Evolutionary conservation across 1,139 yeast species (phyloP).

Genomic region (Lodderomyces orthopsilosis): DNA sequence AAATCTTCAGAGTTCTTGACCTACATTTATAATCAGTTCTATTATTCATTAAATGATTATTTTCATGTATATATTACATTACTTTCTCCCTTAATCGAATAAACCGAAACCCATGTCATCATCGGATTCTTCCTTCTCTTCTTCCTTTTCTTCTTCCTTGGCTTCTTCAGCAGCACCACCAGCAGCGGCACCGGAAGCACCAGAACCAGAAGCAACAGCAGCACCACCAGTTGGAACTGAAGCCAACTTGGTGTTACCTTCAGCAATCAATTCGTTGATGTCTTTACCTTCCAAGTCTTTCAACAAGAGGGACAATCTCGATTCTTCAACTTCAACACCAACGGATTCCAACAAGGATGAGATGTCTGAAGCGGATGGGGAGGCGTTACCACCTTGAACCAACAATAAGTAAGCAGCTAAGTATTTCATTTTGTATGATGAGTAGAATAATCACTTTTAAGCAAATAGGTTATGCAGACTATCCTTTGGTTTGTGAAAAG

Average conservation of each 20-base stretch:
- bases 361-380: slow-evolving; percentile 75
- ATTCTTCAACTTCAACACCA: slow-evolving; percentile 76
- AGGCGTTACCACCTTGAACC: slow-evolving; percentile 79
- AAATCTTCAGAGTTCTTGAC: not conserved
- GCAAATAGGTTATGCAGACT: slow-evolving; percentile 52
- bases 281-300: slow-evolving; percentile 75
- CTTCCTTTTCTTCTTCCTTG: slow-evolving; percentile 36
- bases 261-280: slow-evolving; percentile 71
- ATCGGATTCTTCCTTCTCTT: slow-evolving; percentile 41
- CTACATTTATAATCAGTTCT: not conserved
- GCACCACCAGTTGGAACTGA: slow-evolving; percentile 85
- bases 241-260: slow-evolving; percentile 79
- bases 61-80: not conserved
- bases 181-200: slow-evolving; percentile 41
- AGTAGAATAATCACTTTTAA: slow-evolving; percentile 58
- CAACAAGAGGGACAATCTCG: slow-evolving; percentile 65
- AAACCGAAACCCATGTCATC: slow-evolving; percentile 90
- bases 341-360: slow-evolving; percentile 70
- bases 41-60: not conserved
- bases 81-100: slow-evolving; percentile 55
- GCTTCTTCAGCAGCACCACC: slow-evolving; percentile 40
- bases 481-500: slow-evolving; percentile 42
- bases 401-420: slow-evolving; percentile 88
- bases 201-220: slow-evolving; percentile 58
- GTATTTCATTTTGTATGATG: slow-evolving; percentile 56